A percentile compares a stretch with the other conserved stretches of the same genome.
Evolutionary conservation across 2,329 filamentous ascomycete species (phyloP).

Genomic region (Knoxdaviesia capensis): DNA sequence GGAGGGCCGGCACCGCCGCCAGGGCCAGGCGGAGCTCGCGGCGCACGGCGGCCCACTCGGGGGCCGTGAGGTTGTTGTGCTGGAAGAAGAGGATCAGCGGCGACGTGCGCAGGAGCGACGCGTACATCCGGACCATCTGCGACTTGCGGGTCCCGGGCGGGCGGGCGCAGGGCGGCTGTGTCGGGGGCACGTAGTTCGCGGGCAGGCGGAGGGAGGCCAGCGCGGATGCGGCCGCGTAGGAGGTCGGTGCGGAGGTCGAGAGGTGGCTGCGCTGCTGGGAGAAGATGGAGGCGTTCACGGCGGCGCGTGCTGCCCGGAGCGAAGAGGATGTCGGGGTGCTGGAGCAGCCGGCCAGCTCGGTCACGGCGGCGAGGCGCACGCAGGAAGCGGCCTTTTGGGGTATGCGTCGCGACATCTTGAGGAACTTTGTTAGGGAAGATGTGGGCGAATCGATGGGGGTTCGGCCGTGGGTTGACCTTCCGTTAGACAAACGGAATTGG

Average conservation of each 20-base stretch:
- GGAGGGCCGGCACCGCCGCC: conserved; percentile 14
- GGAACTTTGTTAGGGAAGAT: too few species aligned
- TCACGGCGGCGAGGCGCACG: neutral
- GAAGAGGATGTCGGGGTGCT: neutral
- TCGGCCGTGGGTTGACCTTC: too few species aligned
- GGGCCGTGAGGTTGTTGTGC: conserved; percentile 47
- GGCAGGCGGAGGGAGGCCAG: conserved; percentile 15
- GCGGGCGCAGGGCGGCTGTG: conserved; percentile 75
- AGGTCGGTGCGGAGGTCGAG: conserved; percentile 5
- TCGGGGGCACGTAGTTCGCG: conserved; percentile 35
- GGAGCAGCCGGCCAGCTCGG: neutral
- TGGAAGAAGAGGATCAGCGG: conserved; percentile 73
- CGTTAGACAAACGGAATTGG: too few species aligned
- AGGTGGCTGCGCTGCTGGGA: neutral
- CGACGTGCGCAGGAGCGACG: conserved; percentile 67
- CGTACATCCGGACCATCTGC: conserved; percentile 70
- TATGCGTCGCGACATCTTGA: too few species aligned
- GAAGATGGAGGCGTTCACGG: neutral
- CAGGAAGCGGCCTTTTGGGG: neutral
- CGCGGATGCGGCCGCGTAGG: conserved; percentile 9
- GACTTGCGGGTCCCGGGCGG: conserved; percentile 75
- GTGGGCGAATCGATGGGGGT: too few species aligned
- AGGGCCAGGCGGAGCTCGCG: conserved; percentile 23
- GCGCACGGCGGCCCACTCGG: conserved; percentile 32
- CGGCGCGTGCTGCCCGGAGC: conserved; percentile 1